Conservation (phyloP, 2,329 filamentous ascomycete species). For the Sodiomyces alkalinus region DNA sequence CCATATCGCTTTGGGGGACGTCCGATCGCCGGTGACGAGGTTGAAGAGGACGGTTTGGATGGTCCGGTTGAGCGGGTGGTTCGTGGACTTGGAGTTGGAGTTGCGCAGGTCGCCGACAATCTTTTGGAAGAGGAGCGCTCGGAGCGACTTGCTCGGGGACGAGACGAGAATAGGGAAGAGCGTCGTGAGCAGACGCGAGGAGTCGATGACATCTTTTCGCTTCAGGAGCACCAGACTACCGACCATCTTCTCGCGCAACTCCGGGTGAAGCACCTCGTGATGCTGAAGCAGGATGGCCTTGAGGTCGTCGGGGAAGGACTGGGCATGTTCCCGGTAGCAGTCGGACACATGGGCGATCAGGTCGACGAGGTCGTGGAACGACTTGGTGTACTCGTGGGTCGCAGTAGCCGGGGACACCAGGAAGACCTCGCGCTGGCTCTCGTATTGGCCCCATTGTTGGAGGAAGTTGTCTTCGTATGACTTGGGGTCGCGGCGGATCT, state of each 20-base stretch:
- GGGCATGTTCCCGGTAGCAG: slow-evolving; percentile 73
- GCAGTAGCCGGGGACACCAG: slow-evolving; percentile 66
- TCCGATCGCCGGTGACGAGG: slow-evolving; percentile 70
- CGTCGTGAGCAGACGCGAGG: slow-evolving; percentile 66
- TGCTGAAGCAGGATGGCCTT: slow-evolving; percentile 68
- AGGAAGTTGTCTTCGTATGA: slow-evolving; percentile 85
- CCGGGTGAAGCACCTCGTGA: slow-evolving; percentile 67
- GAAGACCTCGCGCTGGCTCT: slow-evolving; percentile 83
- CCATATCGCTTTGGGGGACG: slow-evolving; percentile 82
- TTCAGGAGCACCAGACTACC: slow-evolving; percentile 74
- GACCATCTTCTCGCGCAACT: slow-evolving; percentile 87
- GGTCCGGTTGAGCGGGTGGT: slow-evolving; percentile 84
- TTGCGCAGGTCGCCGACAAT: slow-evolving; percentile 83
- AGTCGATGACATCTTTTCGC: slow-evolving; percentile 87
- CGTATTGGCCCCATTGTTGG: slow-evolving; percentile 82
- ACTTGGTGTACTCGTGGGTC: slow-evolving; percentile 63
- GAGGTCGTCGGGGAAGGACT: slow-evolving; percentile 63
- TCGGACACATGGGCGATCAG: slow-evolving; percentile 89
- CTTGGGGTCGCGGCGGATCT: slow-evolving; percentile 75
- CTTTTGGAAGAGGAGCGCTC: slow-evolving; percentile 70
- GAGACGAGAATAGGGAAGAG: slow-evolving; percentile 87
- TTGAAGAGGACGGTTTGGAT: slow-evolving; percentile 92
- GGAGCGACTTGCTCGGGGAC: slow-evolving; percentile 82
- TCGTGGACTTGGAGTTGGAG: slow-evolving; percentile 73
- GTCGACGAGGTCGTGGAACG: slow-evolving; percentile 82